Percentiles rank a stretch among this genome's conserved stretches.
Conservation (phyloP, 2,329 filamentous ascomycete genomes). For the Colletotrichum tropicicola region DNA sequence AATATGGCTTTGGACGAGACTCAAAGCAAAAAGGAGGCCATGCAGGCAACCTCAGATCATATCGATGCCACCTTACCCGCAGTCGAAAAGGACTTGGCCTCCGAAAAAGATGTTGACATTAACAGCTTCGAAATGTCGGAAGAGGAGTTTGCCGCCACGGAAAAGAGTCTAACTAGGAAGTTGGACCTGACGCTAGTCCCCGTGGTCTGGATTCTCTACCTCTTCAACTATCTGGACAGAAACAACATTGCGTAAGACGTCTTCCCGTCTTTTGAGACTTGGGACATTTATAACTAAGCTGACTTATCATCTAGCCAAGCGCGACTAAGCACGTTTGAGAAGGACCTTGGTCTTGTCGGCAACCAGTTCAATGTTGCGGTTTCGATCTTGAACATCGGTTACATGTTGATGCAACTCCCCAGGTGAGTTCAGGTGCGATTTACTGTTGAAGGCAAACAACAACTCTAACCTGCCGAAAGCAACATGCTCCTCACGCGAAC, state of each 20-base stretch:
- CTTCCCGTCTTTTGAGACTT: background rate
- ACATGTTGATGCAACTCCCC: background rate
- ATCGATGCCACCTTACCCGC: background rate
- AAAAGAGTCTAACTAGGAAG: conserved; percentile 29
- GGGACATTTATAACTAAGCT: too few species aligned
- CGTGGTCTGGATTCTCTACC: conserved; percentile 16
- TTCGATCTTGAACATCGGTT: conserved; percentile 12
- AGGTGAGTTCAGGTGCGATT: background rate
- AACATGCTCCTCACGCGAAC: conserved; percentile 31
- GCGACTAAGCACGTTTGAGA: conserved; percentile 7
- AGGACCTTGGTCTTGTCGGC: background rate
- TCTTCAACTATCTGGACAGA: conserved; percentile 19
- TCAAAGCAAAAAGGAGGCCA: background rate
- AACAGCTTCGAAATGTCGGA: background rate
- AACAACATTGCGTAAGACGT: conserved; percentile 25
- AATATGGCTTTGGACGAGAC: background rate
- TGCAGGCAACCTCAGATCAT: conserved; percentile 6
- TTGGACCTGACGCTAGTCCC: conserved; percentile 35
- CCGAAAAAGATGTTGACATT: background rate
- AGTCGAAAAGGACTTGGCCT: background rate
- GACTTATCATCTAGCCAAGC: conserved; percentile 2
- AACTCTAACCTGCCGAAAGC: conserved; percentile 8
- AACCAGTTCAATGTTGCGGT: conserved; percentile 13
- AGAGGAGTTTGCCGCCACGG: background rate
- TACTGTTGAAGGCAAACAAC: background rate